phyloP scores from a whole-genome alignment of 805 yeast species.

The Candida easanensis region DNA sequence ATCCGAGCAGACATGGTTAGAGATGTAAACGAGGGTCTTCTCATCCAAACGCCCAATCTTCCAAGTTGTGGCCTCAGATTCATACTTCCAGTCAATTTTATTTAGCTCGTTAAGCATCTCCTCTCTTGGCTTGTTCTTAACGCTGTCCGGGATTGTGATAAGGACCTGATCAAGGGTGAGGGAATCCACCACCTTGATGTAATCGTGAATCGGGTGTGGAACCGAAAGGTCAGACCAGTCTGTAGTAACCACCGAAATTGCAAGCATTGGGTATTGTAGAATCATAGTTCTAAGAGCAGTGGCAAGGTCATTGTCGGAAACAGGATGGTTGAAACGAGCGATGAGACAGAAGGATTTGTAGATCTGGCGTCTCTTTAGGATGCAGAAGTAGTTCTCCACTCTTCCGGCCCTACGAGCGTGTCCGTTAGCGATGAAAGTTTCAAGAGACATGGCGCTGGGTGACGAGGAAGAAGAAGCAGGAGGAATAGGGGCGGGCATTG shows the following conservation, averaged over 20 bases:
- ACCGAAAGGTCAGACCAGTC: slow-evolving; percentile 17
- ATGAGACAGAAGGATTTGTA: slow-evolving; percentile 21
- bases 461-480: no score
- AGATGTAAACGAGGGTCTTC: slow-evolving; percentile 16
- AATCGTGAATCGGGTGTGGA: slow-evolving; percentile 20
- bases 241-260: slow-evolving; percentile 14
- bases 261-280: slow-evolving; percentile 21
- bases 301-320: slow-evolving; percentile 7
- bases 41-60: slow-evolving; percentile 18
- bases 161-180: slow-evolving; percentile 17
- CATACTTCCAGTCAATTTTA: slow-evolving; percentile 15
- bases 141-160: slow-evolving; percentile 9
- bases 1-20: slow-evolving; percentile 24
- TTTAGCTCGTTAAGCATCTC: slow-evolving; percentile 13
- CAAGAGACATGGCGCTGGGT: slow-evolving; percentile 4
- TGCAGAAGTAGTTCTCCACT: slow-evolving; percentile 24
- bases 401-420: slow-evolving; percentile 24
- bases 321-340: slow-evolving; percentile 11
- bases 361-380: slow-evolving; percentile 17
- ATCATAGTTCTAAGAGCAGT: slow-evolving; percentile 10
- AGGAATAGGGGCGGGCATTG: no score
- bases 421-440: slow-evolving; percentile 9
- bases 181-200: slow-evolving; percentile 17
- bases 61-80: slow-evolving; percentile 17
- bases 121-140: background rate